Evolutionary conservation across 768 basidiomycete genomes (phyloP).

Genomic region (Ramaria sp.): DNA sequence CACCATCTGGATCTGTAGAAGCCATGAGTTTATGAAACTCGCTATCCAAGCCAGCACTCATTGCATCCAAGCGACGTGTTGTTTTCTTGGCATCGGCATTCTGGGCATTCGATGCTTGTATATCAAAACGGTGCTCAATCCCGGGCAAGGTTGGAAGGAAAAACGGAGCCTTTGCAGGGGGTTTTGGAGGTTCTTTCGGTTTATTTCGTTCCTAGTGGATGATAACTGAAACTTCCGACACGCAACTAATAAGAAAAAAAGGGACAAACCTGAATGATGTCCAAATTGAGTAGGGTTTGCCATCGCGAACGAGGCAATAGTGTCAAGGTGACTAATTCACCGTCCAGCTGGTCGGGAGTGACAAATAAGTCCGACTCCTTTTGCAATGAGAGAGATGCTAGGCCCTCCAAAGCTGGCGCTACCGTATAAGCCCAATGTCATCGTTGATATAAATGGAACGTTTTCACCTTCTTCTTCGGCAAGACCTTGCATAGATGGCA

Average conservation of each 20-base stretch:
- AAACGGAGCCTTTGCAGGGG: constrained; percentile 92
- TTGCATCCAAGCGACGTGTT: constrained; percentile 43
- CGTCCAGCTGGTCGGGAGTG: constrained; percentile 81
- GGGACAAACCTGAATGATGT: constrained; percentile 71
- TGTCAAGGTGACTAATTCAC: constrained; percentile 88
- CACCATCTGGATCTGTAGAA: constrained; percentile 41
- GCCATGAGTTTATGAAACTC: constrained; percentile 58
- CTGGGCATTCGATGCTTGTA: constrained; percentile 30
- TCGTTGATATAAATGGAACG: not conserved
- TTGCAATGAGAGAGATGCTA: constrained; percentile 51
- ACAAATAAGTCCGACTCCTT: constrained; percentile 60
- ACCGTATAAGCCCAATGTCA: constrained; percentile 6
- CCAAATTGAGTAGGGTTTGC: constrained; percentile 95
- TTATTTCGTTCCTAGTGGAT: constrained; percentile 77
- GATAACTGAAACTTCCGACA: not conserved
- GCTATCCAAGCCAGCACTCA: constrained; percentile 43
- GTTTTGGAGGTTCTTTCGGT: constrained; percentile 91
- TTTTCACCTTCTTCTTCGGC: constrained; percentile 68
- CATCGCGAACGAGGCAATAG: constrained; percentile 85
- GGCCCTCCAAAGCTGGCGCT: constrained; percentile 51
- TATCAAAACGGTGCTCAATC: constrained; percentile 71
- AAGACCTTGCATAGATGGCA: constrained; percentile 80
- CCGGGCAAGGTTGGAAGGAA: constrained; percentile 91
- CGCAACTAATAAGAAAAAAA: no score
- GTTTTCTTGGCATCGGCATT: constrained; percentile 28